phyloP scores from a whole-genome alignment of 75 land plant species.

The Cunninghamia lanceolata region DNA sequence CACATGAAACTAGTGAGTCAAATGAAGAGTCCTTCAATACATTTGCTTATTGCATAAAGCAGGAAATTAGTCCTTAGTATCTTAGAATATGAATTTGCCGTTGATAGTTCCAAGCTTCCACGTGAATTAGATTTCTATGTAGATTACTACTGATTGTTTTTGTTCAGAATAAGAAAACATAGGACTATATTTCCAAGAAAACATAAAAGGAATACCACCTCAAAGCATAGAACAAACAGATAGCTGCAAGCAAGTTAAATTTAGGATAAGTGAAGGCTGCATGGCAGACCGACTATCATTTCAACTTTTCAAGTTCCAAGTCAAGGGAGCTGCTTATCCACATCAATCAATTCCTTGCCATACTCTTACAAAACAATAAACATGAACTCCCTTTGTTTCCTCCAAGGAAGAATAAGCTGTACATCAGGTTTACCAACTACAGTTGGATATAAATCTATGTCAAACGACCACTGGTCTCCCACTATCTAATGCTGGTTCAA shows the following conservation, averaged over 20 bases:
- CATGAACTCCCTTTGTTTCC: not conserved
- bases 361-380: not conserved
- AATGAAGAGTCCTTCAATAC: not conserved
- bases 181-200: no score
- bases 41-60: not conserved
- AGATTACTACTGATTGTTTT: not conserved
- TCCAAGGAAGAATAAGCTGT: not conserved
- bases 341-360: not conserved
- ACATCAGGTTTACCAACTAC: not conserved
- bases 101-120: not conserved
- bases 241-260: not conserved
- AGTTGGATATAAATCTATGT: not conserved
- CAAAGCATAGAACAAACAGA: not conserved
- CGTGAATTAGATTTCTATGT: not conserved
- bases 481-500: no score
- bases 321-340: not conserved
- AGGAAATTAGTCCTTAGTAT: not conserved
- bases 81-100: not conserved
- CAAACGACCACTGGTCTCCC: no score
- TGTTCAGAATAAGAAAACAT: not conserved
- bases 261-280: not conserved
- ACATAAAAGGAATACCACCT: not conserved
- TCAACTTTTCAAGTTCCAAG: not conserved
- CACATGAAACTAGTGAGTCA: not conserved
- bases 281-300: not conserved